phyloP scores from a whole-genome alignment of 768 basidiomycete genomes.

The Steccherinum ochraceum region DNA sequence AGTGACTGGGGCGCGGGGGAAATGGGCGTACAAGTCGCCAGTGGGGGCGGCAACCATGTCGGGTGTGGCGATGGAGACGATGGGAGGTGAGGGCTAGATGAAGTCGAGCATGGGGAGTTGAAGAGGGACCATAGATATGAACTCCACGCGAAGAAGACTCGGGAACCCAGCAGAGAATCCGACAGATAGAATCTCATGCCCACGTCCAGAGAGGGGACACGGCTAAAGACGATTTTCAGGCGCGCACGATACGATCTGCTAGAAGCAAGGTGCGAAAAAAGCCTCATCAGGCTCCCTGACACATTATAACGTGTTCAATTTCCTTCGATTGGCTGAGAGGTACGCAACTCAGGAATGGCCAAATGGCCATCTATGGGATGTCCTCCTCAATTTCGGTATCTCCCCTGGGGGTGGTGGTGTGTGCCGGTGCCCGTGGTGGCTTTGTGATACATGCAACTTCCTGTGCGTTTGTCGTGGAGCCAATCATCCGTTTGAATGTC shows the following conservation, averaged over 20 bases:
- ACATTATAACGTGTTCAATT: constrained; percentile 17
- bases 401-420: background rate
- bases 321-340: background rate
- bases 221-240: constrained; percentile 14
- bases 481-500: too few relatives aligned
- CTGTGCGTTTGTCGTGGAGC: background rate
- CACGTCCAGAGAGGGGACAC: constrained; percentile 15
- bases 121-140: constrained; percentile 24
- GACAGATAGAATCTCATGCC: constrained; percentile 10
- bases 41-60: constrained; percentile 52
- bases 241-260: constrained; percentile 24
- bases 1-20: constrained; percentile 41
- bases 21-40: constrained; percentile 53
- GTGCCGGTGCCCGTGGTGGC: background rate
- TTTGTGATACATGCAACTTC: background rate
- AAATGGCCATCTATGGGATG: background rate
- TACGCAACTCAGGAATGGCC: background rate
- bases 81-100: constrained; percentile 17
- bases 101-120: constrained; percentile 23
- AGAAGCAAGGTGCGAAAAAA: constrained; percentile 16
- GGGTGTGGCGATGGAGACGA: constrained; percentile 17
- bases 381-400: background rate
- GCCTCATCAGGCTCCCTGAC: constrained; percentile 17
- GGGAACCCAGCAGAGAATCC: constrained; percentile 20
- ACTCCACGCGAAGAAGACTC: constrained; percentile 24